A percentile compares a stretch with the other conserved stretches of the same genome.
Evolutionary conservation across 129 eudicot genomes (phyloP).

Genomic region (Saposhnikovia divaricata): DNA sequence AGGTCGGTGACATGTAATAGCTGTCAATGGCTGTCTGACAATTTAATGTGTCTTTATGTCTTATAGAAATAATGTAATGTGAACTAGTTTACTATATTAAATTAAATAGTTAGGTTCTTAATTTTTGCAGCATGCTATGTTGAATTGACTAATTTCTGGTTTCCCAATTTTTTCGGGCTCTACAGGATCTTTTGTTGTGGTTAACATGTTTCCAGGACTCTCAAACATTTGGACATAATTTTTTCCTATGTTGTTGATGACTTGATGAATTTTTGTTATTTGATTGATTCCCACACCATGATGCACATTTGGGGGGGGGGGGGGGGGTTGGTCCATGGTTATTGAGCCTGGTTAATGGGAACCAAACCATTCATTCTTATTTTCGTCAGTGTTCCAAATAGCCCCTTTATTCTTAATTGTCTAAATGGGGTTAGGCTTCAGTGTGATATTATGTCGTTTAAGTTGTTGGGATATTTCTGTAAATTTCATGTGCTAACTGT

Average conservation of each 20-base stretch:
- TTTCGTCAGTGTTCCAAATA: too few species aligned
- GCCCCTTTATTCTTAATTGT: too few species aligned
- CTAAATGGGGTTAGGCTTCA: not conserved
- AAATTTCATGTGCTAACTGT: not conserved
- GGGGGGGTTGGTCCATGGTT: not conserved
- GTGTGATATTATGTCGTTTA: too few species aligned
- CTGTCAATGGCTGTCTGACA: too few species aligned
- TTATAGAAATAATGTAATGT: too few species aligned
- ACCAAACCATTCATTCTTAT: not conserved
- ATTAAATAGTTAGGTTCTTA: not conserved
- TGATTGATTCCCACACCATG: not conserved
- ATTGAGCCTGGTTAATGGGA: not conserved
- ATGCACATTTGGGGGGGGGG: not conserved
- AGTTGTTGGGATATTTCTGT: not conserved
- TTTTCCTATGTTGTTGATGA: too few species aligned
- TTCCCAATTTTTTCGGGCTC: not conserved
- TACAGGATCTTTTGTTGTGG: not conserved
- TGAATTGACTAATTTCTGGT: not conserved
- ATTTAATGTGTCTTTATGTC: too few species aligned
- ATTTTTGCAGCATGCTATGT: not conserved
- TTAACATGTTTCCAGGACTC: too few species aligned
- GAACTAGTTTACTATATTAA: too few species aligned
- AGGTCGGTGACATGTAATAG: too few species aligned
- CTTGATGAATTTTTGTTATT: too few species aligned
- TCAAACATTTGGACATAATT: too few species aligned